Evolutionary conservation across 2,329 filamentous ascomycete species (phyloP).

Genomic region (Aspergillus sp.): DNA sequence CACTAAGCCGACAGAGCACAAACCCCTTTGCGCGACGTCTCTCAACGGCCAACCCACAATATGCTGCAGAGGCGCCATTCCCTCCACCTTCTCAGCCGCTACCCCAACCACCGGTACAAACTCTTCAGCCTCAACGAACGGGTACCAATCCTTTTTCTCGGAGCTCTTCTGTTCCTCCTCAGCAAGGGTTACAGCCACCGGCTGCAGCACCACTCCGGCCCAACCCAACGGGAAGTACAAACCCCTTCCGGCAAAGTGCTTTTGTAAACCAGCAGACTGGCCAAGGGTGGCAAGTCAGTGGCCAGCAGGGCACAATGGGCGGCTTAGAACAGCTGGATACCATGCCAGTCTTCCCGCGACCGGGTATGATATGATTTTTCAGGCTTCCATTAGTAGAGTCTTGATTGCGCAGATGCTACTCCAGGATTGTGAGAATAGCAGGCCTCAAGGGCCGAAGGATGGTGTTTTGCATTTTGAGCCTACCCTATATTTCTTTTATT

Average conservation of each 20-base stretch:
- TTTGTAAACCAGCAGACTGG: conserved; percentile 89
- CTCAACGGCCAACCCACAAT: conserved; percentile 29
- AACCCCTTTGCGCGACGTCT: conserved; percentile 77
- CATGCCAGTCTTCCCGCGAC: conserved; percentile 79
- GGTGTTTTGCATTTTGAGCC: neutral
- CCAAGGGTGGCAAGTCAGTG: conserved; percentile 76
- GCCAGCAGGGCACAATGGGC: conserved; percentile 72
- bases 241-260: conserved; percentile 86
- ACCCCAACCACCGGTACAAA: conserved; percentile 31
- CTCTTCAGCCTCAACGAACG: conserved; percentile 51
- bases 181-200: conserved; percentile 31
- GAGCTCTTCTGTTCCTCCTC: conserved; percentile 40
- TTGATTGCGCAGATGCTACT: too few relatives aligned
- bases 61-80: conserved; percentile 15
- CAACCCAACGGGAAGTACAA: conserved; percentile 82
- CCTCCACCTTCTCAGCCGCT: conserved; percentile 17
- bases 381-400: too few relatives aligned
- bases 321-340: conserved; percentile 70
- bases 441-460: neutral
- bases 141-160: conserved; percentile 70
- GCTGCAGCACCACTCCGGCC: conserved; percentile 54
- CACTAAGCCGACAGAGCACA: conserved; percentile 62
- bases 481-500: neutral
- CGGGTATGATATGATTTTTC: conserved; percentile 44
- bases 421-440: neutral